Evolutionary conservation across 1,139 yeast species (phyloP), one percentile per base, ranked within the genome.

Genomic region (Magnusiomyces ingens): DNA sequence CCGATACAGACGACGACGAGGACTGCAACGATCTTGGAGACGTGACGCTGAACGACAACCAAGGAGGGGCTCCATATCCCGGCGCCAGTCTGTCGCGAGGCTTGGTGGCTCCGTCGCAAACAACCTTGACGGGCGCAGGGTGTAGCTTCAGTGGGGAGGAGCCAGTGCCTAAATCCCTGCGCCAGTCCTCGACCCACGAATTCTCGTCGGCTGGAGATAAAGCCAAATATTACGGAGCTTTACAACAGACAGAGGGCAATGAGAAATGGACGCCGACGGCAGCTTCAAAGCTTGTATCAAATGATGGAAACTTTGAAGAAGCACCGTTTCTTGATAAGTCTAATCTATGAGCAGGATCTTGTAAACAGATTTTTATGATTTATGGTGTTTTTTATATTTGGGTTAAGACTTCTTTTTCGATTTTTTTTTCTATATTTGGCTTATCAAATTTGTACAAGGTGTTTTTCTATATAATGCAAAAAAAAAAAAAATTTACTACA

Each of bases 11-110:
- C 37, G 45, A 37, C 6, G 52, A 36, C 17, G 36, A 17, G 21
- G 19, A 35, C 60, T 5, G 70, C 77, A 1, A 71, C 72, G 45
- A 72, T 71, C 19, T 2, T 12, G 2, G 49, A 36, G 21, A 46
- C 40, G 50, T 42, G 50, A 45, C 43, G 21, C 41, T 49, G 15
- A 21, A 36, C 50, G 29, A 47, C 15, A 15, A 15, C 40, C 18
- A 17, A 4, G 32, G 32, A 26, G 32, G 32, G 4, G 32, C 32
- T 5, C 32, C 32, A 5, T 4, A 4, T 26, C 8, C 8, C 4
- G 32, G 32, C 4, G 32, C 8, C 4, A 8, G 32, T 26, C 32
- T 26, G 4, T 26, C 32, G 32, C 32, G 32, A 4, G 32, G 32
- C 8, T 26, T 26, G 8, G 32, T 26, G 8, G 8, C 32, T 26